Conservation (phyloP, 164 flowering plant species). For the Sedum album region DNA sequence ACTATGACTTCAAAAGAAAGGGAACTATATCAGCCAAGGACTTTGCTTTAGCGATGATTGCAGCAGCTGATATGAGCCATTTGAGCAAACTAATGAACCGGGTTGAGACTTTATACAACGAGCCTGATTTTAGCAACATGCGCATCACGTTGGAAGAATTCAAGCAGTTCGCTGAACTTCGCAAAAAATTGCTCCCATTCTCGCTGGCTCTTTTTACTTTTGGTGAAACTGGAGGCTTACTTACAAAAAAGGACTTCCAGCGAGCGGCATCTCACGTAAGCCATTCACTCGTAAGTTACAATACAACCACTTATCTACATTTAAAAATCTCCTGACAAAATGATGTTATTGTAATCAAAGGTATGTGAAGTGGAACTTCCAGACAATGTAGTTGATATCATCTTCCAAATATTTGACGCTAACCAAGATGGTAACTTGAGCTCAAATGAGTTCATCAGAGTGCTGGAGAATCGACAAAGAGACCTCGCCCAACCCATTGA, state of each 20-base stretch:
- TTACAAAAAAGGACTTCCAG: constrained; percentile 65
- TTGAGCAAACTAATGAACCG: constrained; percentile 53
- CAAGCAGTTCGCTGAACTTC: constrained; percentile 64
- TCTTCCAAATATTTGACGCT: constrained; percentile 72
- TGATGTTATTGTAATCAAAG: constrained; percentile 25
- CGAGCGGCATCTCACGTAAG: constrained; percentile 82
- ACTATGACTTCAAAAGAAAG: constrained; percentile 64
- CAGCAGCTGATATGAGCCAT: constrained; percentile 81
- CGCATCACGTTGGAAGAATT: constrained; percentile 73
- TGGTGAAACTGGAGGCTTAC: constrained; percentile 62
- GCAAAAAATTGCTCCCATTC: constrained; percentile 52
- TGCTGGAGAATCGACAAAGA: constrained; percentile 54
- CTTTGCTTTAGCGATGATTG: constrained; percentile 90
- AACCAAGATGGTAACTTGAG: constrained; percentile 71
- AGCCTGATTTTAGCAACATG: constrained; percentile 36
- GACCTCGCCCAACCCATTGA: constrained; percentile 45
- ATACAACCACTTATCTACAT: background rate
- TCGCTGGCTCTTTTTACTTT: constrained; percentile 75
- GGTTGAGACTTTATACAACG: constrained; percentile 48
- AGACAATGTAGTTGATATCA: constrained; percentile 52
- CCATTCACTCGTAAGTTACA: background rate
- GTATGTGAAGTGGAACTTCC: constrained; percentile 74
- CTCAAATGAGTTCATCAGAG: constrained; percentile 66
- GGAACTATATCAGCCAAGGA: constrained; percentile 83
- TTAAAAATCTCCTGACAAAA: background rate